Evolutionary conservation across 2,329 filamentous ascomycete species (phyloP), one percentile per base, ranked within the genome.

Genomic region (Cytospora piceicola): DNA sequence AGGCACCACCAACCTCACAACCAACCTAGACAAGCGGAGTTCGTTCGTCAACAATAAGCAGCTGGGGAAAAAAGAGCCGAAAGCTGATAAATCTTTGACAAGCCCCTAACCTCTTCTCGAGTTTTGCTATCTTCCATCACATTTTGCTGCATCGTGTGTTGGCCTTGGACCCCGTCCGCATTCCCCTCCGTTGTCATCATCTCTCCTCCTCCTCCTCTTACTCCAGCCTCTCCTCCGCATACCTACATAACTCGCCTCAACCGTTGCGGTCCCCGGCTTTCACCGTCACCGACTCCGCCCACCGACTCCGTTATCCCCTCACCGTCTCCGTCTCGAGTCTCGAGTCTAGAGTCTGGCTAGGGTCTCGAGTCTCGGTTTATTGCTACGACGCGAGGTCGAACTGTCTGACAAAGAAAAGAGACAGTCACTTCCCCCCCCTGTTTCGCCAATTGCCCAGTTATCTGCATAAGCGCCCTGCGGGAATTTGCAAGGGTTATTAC

Each of bases 1-100:
- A 34, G 32, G 32, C 32, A 34, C 3, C 32, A 36, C 32, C 5
- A 8, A 36, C 32, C 32, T 36, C 9, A 7, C 2, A 36, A 36
- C 32, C 32, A 11, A 36, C 6, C 32, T 12, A 36, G 42, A n/a
- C 17, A 49, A 49, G 42, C 42, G 42, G 42, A n/a, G n/a, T n/a
- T n/a, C 24, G 46, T 24, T 49, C 46, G 9, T 49, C 46, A 11
- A 49, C n/a, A 12, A 24, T 4, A 14, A 36, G 34, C 12, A 15
- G 34, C 2, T n/a, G n/a, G n/a, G n/a, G n/a, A n/a, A n/a, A 12
- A 15, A 60, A 22, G 53, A 49, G 55, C 42, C 54, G 56, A 46
- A 22, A 61, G 62, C 62, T 64, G 62, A 64, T 64, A 64, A 64
- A 64, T 64, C 56, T 60, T 34, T 49, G n/a, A 36, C 29, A 36